Conservation (phyloP, 306 rosid genomes). For the Argentina anserina region DNA sequence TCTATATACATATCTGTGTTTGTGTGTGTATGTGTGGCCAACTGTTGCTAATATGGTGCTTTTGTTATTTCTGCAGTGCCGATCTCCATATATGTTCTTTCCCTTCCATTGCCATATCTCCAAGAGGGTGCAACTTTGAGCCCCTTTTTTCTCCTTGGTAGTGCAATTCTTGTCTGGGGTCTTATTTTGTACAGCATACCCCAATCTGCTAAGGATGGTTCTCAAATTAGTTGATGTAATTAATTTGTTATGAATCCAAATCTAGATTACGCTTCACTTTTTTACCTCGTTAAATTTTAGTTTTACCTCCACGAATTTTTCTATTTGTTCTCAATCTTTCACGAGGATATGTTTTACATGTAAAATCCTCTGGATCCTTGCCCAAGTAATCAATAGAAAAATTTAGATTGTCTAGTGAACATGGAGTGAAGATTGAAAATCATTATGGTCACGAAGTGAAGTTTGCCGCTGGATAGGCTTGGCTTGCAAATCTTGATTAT, state of each 20-base stretch:
- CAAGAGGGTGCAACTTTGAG: conserved; percentile 54
- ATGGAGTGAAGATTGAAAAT: too few species aligned
- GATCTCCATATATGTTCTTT: conserved; percentile 62
- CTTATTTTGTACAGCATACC: conserved; percentile 57
- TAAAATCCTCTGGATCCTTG: too few species aligned
- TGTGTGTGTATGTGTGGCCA: neutral
- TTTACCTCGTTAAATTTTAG: neutral
- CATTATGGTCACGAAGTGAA: too few species aligned
- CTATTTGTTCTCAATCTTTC: too few species aligned
- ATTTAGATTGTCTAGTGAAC: too few species aligned
- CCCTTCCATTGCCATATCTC: conserved; percentile 83
- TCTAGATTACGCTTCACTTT: neutral
- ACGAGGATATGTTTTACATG: too few species aligned
- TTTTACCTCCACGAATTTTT: neutral
- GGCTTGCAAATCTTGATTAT: too few species aligned
- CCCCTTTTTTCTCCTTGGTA: conserved; percentile 69
- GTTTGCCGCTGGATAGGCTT: too few species aligned
- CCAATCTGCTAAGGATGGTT: conserved; percentile 34
- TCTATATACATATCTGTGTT: too few species aligned
- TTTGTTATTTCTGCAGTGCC: conserved; percentile 65
- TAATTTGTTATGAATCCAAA: neutral
- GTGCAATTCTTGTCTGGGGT: conserved; percentile 68
- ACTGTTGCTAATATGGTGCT: conserved; percentile 20
- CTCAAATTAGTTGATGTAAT: conserved; percentile 18
- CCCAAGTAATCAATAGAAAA: too few species aligned